These are phyloP conservation scores for Fistulinella cinereoalba DNA, from an alignment of 1,284 basidiomycete species.

Conservation along the genomic window DNA sequence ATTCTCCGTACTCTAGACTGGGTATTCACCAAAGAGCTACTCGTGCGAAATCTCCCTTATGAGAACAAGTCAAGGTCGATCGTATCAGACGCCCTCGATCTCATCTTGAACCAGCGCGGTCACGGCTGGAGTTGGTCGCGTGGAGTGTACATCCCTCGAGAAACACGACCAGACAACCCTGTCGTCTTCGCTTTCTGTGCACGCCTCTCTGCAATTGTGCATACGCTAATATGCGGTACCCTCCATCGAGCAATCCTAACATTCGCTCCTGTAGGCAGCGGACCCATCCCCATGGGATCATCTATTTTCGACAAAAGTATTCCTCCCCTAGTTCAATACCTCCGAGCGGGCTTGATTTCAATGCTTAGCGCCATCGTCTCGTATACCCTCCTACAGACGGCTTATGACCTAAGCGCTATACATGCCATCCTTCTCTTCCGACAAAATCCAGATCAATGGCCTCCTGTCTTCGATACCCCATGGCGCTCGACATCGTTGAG, in stretches of 20 bases:
- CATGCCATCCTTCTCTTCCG: conserved; percentile 39
- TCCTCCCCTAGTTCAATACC: conserved; percentile 39
- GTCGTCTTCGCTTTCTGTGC: conserved; percentile 38
- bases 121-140: conserved; percentile 46
- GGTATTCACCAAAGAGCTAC: conserved; percentile 13
- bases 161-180: conserved; percentile 40
- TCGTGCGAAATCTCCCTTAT: conserved; percentile 13
- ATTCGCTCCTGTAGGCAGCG: conserved; percentile 36
- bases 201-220: conserved; percentile 31
- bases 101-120: conserved; percentile 51
- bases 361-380: conserved; percentile 40
- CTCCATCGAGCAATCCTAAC: conserved; percentile 43
- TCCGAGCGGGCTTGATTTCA: conserved; percentile 43
- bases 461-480: conserved; percentile 38
- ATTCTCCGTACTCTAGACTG: conserved; percentile 17
- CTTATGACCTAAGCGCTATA: conserved; percentile 39
- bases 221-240: conserved; percentile 42
- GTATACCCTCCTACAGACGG: conserved; percentile 42
- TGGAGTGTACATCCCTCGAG: conserved; percentile 41
- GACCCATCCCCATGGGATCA: conserved; percentile 37
- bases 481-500: conserved; percentile 38
- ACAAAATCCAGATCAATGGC: conserved; percentile 37
- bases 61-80: conserved; percentile 4
- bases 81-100: conserved; percentile 45
- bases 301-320: conserved; percentile 48